Evolutionary conservation across 2,329 filamentous ascomycete genomes (phyloP), one percentile per base, ranked within the genome.

Genomic region (Calonectria naviculata): DNA sequence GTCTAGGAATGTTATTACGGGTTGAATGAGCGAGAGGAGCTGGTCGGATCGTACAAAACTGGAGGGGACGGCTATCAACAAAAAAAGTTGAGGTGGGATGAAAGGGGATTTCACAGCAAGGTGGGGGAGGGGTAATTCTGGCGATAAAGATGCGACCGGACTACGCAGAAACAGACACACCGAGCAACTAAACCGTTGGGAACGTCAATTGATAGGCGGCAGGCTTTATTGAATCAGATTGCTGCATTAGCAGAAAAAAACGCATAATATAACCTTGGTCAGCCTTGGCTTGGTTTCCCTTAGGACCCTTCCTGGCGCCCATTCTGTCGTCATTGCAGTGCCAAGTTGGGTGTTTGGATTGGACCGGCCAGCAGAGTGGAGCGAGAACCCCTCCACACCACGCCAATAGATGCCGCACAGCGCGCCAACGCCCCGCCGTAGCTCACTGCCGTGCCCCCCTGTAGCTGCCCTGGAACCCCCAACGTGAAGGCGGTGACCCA

Each of bases 81-180:
- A 60, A 47, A 68, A 44, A 38, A 34, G 65, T 68, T 46, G 56
- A 62, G 49, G 34, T 41, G 31, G 31, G 41, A 42, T 47, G 34
- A 19, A 42, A 9, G 42, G 52, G 42, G 46, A 46, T 41, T 34
- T 64, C 56, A 34, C 31, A 67, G 15, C 28, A 76, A 74, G 76
- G 76, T 68, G 76, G 76, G 76, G 76, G 76, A 78, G 76, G 76
- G 76, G 76, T 73, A 68, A 68, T 76, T 72, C 72, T 76, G 73
- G 70, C 64, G 47, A 68, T 42, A 12, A 47, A 61, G 62, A 71
- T 68, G 49, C 49, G 65, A 72, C 66, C 67, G 67, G 71, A 74
- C 67, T 70, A 68, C 67, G 68, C 74, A 75, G 44, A 65, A 76
- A 72, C 66, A 63, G 58, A 74, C 65, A 64, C 61, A 66, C 72